These are phyloP conservation scores for Carex sylvatica DNA, from an alignment of 202 grass and related monocot species.

Conservation along the genomic window DNA sequence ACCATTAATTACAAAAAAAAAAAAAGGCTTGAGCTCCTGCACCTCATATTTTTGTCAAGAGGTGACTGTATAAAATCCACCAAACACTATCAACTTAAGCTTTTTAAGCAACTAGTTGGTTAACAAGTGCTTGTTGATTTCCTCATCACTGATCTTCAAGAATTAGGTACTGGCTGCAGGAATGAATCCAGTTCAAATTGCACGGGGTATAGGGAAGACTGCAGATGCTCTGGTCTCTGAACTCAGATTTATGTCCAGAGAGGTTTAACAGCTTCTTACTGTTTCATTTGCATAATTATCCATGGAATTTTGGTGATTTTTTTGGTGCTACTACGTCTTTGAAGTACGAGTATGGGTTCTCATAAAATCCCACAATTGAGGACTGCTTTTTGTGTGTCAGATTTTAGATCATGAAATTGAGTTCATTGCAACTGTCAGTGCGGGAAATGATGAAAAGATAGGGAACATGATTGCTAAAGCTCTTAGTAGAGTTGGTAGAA, in stretches of 20 bases:
- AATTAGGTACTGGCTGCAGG: slow-evolving; percentile 95
- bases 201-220: slow-evolving; percentile 84
- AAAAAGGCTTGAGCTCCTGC: not conserved
- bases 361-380: not conserved
- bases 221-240: slow-evolving; percentile 65
- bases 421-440: slow-evolving; percentile 82
- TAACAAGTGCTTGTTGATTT: slow-evolving; percentile 19
- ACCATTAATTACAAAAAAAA: not conserved
- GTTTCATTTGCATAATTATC: not conserved
- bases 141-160: slow-evolving; percentile 38
- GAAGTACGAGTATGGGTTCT: not conserved
- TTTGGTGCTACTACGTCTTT: not conserved
- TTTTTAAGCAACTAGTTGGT: slow-evolving; percentile 13
- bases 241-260: slow-evolving; percentile 74
- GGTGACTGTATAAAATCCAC: not conserved
- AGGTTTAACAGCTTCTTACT: slow-evolving; percentile 40
- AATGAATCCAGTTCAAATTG: slow-evolving; percentile 85
- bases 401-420: slow-evolving; percentile 81
- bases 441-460: slow-evolving; percentile 66
- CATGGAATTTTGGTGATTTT: not conserved
- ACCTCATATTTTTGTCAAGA: not conserved
- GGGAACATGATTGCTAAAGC: slow-evolving; percentile 86
- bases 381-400: slow-evolving; percentile 38
- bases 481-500: slow-evolving; percentile 71
- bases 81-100: not conserved